Base-by-base conservation (phyloP, 139 green algal genomes). In the Trebouxia sp. region DNA sequence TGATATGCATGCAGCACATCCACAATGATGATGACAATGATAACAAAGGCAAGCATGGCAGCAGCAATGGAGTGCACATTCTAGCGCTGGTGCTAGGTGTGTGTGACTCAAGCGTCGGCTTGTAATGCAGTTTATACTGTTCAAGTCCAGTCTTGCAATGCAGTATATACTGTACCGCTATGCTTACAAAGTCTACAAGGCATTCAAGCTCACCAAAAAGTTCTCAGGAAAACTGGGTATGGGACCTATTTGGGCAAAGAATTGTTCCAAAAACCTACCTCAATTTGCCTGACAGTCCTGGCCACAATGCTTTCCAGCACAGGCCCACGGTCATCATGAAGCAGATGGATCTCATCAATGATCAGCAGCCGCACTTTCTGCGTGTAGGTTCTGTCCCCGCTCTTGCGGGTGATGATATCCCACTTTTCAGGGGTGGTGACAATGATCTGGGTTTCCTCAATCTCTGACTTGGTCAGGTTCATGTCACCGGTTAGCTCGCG, bases 371-470 rank as follows among this genome's bases (percentile, higher is more conserved):
- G 91, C 48, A 97, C 94, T 77, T 77, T 77, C 69, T 77, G 91
- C 43, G 96, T 96, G 90, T 99, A 99, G 22, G 92, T 94, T 56
- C 86, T 75, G 83, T 98, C 95, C 30, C 95, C 93, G n/a, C 67
- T 88, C 87, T 99, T 99, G 76, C 96, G 92, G 0, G 96, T 99
- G 86, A 99, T 96, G 89, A 99, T 98, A 88, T 99, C 96, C 97
- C 97, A 99, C 91, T 99, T 99, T 89, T 99, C 96, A 8, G 96
- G 96, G 8, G 96, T 99, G 26, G 94, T 97, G n/a, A 99, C 93
- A 42, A 99, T 99, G 84, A 99, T 90, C 75, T 92, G 87, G 10
- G 91, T 96, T 26, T 95, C 93, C 45, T 98, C 94, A 70, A 99
- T 97, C 90, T 99, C 94, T 30, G 87, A 65, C 86, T 93, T 94